Evolutionary conservation across 345 rosid species (phyloP).

Genomic region (Populus euphratica): DNA sequence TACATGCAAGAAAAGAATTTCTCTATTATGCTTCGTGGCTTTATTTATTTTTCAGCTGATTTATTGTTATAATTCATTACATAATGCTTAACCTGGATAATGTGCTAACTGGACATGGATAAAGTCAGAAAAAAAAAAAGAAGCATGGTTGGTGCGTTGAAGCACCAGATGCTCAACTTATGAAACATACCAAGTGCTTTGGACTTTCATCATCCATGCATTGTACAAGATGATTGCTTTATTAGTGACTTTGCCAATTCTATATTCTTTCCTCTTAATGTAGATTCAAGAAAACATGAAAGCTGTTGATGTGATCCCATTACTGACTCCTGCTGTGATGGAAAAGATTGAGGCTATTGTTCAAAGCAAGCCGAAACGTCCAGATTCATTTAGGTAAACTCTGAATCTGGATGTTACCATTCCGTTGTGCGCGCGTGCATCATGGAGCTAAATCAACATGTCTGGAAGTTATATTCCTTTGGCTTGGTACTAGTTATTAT

Average conservation of each 20-base stretch:
- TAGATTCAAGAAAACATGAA: slow-evolving; percentile 99
- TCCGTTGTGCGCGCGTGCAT: background rate
- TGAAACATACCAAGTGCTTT: no score
- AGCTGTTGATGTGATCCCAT: slow-evolving; percentile 78
- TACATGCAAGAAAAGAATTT: background rate
- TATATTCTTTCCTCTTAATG: background rate
- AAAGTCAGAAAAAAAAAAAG: no score
- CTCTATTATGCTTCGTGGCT: background rate
- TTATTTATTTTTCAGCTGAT: background rate
- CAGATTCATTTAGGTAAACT: slow-evolving; percentile 70
- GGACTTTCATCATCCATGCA: background rate
- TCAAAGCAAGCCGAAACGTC: slow-evolving; percentile 86
- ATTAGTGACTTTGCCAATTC: background rate
- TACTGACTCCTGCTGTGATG: slow-evolving; percentile 76
- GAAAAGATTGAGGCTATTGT: slow-evolving; percentile 85
- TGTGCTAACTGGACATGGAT: no score
- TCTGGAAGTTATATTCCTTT: background rate
- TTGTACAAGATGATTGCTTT: background rate
- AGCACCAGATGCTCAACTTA: no score
- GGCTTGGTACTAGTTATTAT: no score
- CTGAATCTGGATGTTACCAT: background rate
- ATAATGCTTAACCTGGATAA: no score
- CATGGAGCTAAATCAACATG: background rate
- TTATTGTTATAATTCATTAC: no score
- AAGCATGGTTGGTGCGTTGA: no score